These are phyloP conservation scores for Rhodotorula paludigena DNA, from an alignment of 768 basidiomycete genomes.

Conservation along the genomic window DNA sequence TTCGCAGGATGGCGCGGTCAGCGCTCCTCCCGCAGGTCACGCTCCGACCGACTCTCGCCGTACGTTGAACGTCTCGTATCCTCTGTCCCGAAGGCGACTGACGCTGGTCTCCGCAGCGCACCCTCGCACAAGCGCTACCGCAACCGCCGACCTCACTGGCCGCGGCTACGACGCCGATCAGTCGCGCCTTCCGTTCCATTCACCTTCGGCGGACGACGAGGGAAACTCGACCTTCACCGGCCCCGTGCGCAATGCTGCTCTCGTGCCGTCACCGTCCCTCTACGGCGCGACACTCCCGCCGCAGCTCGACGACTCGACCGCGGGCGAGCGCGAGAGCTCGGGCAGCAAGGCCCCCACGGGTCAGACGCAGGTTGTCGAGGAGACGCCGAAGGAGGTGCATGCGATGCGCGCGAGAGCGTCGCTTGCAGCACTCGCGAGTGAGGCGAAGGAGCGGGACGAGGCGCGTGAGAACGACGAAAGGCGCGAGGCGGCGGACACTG, in stretches of 20 bases:
- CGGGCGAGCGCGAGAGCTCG: no score
- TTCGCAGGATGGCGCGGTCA: neutral
- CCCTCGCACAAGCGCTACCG: neutral
- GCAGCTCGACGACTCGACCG: no score
- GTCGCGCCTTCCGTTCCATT: neutral
- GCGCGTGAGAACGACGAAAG: neutral
- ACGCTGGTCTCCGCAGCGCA: neutral
- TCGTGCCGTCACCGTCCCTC: neutral
- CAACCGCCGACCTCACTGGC: neutral
- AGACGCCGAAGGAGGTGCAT: conserved; percentile 19
- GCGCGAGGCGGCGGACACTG: neutral
- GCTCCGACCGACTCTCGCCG: neutral
- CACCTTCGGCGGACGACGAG: neutral
- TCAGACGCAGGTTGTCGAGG: conserved; percentile 14
- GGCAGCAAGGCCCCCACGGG: no score
- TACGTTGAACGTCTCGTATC: neutral
- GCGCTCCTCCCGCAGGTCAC: neutral
- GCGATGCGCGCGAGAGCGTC: conserved; percentile 2
- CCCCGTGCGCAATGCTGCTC: no score
- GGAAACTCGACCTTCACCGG: neutral
- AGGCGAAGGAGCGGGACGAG: neutral
- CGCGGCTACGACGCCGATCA: conserved; percentile 31
- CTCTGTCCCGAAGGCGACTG: neutral
- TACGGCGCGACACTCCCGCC: no score
- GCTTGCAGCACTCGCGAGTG: conserved; percentile 8